phyloP scores from a whole-genome alignment of 139 green algal genomes.

The Deuterostichococcus epilithicus region DNA sequence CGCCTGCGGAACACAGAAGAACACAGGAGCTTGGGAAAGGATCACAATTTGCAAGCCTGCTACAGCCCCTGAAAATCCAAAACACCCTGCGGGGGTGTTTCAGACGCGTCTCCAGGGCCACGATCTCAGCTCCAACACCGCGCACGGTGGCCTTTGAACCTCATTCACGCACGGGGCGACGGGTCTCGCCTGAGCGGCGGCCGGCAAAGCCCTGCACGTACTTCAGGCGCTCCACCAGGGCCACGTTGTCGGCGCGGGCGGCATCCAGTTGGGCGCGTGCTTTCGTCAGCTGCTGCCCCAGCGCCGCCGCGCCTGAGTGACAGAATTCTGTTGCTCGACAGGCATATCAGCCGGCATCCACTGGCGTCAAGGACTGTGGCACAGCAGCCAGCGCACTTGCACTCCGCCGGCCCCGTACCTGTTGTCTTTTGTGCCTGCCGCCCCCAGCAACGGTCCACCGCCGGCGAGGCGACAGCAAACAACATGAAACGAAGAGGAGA shows the following conservation, averaged over 20 bases:
- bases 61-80: neutral
- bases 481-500: too few species aligned
- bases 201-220: slow-evolving; percentile 66
- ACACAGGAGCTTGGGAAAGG: neutral
- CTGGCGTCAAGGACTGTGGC: too few species aligned
- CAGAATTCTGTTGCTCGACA: neutral
- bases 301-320: neutral
- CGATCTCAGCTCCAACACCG: neutral
- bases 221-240: slow-evolving; percentile 81
- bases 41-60: neutral
- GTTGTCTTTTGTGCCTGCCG: too few species aligned
- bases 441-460: too few species aligned
- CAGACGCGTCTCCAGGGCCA: slow-evolving; percentile 30
- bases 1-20: neutral
- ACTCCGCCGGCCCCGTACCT: too few species aligned
- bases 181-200: neutral
- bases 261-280: slow-evolving; percentile 36
- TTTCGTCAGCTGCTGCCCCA: slow-evolving; percentile 1
- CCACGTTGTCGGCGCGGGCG: slow-evolving; percentile 81
- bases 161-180: neutral
- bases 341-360: too few species aligned
- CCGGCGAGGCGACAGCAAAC: too few species aligned
- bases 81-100: slow-evolving; percentile 18
- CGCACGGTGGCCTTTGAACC: slow-evolving; percentile 2
- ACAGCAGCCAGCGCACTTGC: too few species aligned